phyloP scores from a whole-genome alignment of 306 rosid genomes.

The Lathyrus tuberosus region DNA sequence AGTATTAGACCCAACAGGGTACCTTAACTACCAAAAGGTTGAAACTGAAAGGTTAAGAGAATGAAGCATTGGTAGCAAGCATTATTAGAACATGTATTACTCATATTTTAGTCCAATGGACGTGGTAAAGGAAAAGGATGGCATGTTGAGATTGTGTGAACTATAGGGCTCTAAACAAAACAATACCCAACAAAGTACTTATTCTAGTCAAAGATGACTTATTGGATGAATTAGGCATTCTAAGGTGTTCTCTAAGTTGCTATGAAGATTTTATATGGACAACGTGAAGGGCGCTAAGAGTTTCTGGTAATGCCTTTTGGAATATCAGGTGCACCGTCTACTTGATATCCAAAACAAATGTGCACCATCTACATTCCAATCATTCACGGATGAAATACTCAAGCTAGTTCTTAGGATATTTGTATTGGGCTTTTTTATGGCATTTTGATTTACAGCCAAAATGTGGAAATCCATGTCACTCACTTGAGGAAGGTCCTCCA shows the following conservation, averaged over 20 bases:
- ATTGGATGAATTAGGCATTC: not conserved
- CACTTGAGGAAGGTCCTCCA: constrained; percentile 3
- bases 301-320: not conserved
- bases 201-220: not conserved
- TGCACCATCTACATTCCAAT: not conserved
- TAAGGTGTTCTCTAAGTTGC: not conserved
- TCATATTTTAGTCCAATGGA: not conserved
- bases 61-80: not conserved
- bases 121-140: not conserved
- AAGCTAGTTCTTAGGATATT: not conserved
- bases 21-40: not conserved
- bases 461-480: not conserved
- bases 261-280: not conserved
- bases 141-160: not conserved
- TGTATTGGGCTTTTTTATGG: not conserved
- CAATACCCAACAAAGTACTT: not conserved
- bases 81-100: not conserved
- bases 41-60: not conserved
- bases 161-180: not conserved
- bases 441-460: not conserved
- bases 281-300: not conserved
- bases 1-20: constrained; percentile 11
- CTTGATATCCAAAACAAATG: not conserved
- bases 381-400: not conserved
- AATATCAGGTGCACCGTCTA: not conserved